Evolutionary conservation across 1,139 yeast species (phyloP).

Genomic region (Pichia cactophila): DNA sequence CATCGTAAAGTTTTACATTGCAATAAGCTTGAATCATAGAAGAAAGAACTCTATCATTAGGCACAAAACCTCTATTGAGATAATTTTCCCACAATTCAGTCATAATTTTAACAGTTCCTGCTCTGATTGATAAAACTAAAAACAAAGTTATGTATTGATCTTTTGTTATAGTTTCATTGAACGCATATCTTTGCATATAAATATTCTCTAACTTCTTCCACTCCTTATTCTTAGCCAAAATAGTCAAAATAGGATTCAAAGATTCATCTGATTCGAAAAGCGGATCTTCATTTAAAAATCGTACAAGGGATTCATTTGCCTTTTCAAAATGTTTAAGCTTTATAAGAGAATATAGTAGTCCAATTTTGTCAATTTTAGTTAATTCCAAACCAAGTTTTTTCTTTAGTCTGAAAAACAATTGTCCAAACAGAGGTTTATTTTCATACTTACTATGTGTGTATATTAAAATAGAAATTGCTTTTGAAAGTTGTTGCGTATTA

Average conservation of each 20-base stretch:
- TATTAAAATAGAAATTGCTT: slow-evolving; percentile 16
- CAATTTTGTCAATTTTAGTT: slow-evolving; percentile 16
- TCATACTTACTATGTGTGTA: slow-evolving; percentile 17
- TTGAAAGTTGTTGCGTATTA: background rate
- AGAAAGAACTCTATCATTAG: slow-evolving; percentile 40
- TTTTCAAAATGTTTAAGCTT: slow-evolving; percentile 24
- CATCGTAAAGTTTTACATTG: slow-evolving; percentile 38
- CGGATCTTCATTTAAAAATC: slow-evolving; percentile 18
- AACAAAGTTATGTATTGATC: slow-evolving; percentile 60
- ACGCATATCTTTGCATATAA: slow-evolving; percentile 55
- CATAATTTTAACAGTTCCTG: slow-evolving; percentile 48
- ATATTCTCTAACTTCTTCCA: slow-evolving; percentile 56
- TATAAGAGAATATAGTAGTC: slow-evolving; percentile 30
- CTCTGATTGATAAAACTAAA: slow-evolving; percentile 47
- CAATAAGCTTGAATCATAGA: slow-evolving; percentile 44
- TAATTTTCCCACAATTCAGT: slow-evolving; percentile 43
- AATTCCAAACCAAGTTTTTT: slow-evolving; percentile 5
- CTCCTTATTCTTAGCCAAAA: slow-evolving; percentile 46
- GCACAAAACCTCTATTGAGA: slow-evolving; percentile 38
- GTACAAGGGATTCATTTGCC: slow-evolving; percentile 28
- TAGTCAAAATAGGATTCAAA: slow-evolving; percentile 38
- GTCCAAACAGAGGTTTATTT: slow-evolving; percentile 9
- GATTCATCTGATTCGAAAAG: slow-evolving; percentile 15
- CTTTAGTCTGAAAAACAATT: slow-evolving; percentile 13
- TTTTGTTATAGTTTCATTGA: slow-evolving; percentile 47